Percentiles rank a stretch among this genome's conserved stretches.
Evolutionary conservation across 169 alveolate genomes (phyloP).

Genomic region (Amoebophrya sp.): DNA sequence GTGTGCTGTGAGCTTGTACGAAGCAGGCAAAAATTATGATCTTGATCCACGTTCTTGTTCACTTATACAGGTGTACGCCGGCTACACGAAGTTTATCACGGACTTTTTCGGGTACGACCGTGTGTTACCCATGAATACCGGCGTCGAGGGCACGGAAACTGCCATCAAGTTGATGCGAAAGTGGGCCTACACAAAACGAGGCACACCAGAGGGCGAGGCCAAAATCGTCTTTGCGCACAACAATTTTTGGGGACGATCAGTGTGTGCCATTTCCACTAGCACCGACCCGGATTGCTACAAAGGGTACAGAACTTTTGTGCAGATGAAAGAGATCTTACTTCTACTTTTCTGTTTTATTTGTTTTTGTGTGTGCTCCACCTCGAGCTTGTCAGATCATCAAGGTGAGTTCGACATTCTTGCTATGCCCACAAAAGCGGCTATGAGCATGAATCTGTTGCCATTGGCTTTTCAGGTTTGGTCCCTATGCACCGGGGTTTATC

Average conservation of each 20-base stretch:
- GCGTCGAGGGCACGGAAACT: conserved; percentile 77
- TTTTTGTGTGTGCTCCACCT: too few species aligned
- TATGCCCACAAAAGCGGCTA: too few species aligned
- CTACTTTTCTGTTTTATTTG: neutral
- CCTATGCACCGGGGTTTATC: conserved; percentile 62
- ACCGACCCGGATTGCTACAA: conserved; percentile 74
- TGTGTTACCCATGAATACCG: conserved; percentile 77
- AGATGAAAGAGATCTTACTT: too few species aligned
- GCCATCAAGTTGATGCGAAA: conserved; percentile 80
- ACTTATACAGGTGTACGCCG: conserved; percentile 51
- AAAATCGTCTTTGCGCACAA: conserved; percentile 62
- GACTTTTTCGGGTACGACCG: conserved; percentile 61
- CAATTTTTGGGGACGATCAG: conserved; percentile 84
- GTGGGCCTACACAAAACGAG: conserved; percentile 84
- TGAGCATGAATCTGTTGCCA: too few species aligned
- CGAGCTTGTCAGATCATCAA: too few species aligned
- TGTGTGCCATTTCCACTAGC: conserved; percentile 79
- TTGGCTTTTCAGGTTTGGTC: conserved; percentile 52
- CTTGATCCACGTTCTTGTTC: too few species aligned
- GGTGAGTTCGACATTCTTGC: too few species aligned
- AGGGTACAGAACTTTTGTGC: too few species aligned
- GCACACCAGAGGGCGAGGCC: conserved; percentile 72
- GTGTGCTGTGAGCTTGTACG: too few species aligned
- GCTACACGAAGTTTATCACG: conserved; percentile 62
- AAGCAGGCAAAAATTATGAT: too few species aligned